A percentile compares a stretch with the other conserved stretches of the same genome.
Evolutionary conservation across 2,329 filamentous ascomycete genomes (phyloP).

Genomic region (Penicillium sp.): DNA sequence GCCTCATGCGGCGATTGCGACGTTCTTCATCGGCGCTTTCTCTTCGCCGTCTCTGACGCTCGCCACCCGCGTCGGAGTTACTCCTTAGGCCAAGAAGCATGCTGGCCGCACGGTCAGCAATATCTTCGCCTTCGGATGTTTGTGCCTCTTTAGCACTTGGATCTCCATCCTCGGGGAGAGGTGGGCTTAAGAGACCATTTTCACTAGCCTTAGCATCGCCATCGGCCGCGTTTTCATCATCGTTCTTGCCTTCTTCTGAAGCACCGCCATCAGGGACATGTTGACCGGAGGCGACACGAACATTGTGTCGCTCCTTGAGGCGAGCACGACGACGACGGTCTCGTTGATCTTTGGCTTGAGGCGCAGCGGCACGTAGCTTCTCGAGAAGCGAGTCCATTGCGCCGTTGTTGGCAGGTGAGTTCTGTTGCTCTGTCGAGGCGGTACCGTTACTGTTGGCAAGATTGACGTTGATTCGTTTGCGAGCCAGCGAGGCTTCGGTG

Average conservation of each 20-base stretch:
- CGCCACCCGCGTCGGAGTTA: conserved; percentile 60
- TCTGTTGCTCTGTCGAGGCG: conserved; percentile 52
- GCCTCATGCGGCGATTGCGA: conserved; percentile 66
- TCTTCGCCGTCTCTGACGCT: conserved; percentile 64
- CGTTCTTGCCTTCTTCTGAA: conserved; percentile 65
- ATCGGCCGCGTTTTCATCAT: conserved; percentile 41
- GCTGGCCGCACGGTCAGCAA: conserved; percentile 81
- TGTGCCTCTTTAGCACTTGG: conserved; percentile 40
- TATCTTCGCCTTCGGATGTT: conserved; percentile 65
- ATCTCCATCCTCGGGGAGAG: conserved; percentile 39
- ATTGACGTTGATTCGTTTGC: conserved; percentile 71
- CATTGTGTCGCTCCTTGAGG: conserved; percentile 87
- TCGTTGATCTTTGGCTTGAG: conserved; percentile 84
- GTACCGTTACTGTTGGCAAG: conserved; percentile 68
- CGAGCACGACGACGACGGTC: conserved; percentile 85
- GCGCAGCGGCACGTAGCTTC: conserved; percentile 90
- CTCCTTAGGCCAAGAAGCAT: conserved; percentile 82
- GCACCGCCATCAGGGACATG: conserved; percentile 73
- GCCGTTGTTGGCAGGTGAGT: conserved; percentile 74
- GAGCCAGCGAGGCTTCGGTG: conserved; percentile 90
- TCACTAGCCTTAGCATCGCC: conserved; percentile 47
- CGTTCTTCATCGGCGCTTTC: conserved; percentile 82
- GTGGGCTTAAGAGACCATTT: conserved; percentile 56
- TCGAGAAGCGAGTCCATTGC: conserved; percentile 96
- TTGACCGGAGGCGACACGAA: conserved; percentile 86